Evolutionary conservation across 2,329 filamentous ascomycete genomes (phyloP), one percentile per base, ranked within the genome.

Genomic region (Sphaerulina vaccinii): DNA sequence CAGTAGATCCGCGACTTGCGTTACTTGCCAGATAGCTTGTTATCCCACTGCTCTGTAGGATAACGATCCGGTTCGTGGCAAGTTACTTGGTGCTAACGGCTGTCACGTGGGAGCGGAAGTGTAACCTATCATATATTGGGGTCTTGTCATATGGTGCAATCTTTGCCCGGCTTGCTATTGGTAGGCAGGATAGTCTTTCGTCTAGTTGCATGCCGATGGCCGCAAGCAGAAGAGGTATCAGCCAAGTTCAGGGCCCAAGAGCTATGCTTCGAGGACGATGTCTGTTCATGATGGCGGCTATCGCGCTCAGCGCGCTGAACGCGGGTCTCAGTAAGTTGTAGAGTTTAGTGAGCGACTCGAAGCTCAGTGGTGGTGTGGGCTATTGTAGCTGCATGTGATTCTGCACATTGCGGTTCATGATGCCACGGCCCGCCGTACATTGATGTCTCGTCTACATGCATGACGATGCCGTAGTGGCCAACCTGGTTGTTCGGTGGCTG

Each of bases 371-470:
- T 27, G 23, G 24, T 41, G 36, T 40, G 23, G n/a, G 36, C 36
- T 39, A 24, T 47, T 47, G 44, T 22, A 47, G 32, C 44, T 38
- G 32, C 44, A 47, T 19, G 22, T 45, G 42, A 27, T 27, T 24
- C 21, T 18, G 21, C 35, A 29, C 13, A 38, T 47, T 32, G 36
- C 36, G 19, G 32, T 39, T 39, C 37, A 16, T 8, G n/a, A 29
- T 36, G 35, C 13, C 15, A n/a, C 44, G 44, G 44, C n/a, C 44
- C 44, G 44, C 35, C 16, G 16, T 22, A 10, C 13, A 27, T 38
- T 47, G 44, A 35, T 29, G 33, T 39, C 44, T 47, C 44, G 44
- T 47, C 33, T 47, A 32, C 10, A 10, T 47, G 44, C 44, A 47
- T 47, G 44, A 33, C 44, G 44, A 47, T 27, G 44, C 44, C 44